Percentiles rank a stretch among this genome's conserved stretches.
phyloP scores from a whole-genome alignment of 345 rosid species.

The Eucalyptus viminalis region DNA sequence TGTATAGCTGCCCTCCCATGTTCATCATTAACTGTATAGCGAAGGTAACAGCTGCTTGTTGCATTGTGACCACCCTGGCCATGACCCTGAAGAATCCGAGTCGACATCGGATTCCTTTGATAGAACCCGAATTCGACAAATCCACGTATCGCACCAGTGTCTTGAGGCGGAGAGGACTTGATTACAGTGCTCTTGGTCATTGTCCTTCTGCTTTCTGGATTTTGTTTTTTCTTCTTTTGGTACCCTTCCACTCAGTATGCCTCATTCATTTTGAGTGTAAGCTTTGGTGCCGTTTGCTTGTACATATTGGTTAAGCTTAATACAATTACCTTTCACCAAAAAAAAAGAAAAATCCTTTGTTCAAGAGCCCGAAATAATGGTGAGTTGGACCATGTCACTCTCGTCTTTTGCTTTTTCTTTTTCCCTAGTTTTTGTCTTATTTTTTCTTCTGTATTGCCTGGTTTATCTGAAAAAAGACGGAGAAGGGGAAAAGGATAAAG shows the following conservation, averaged over 20 bases:
- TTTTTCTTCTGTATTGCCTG: neutral
- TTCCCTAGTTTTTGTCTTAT: neutral
- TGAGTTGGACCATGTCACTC: neutral
- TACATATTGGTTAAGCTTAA: too few species aligned
- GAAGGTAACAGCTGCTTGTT: neutral
- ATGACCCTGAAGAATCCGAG: neutral
- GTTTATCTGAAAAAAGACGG: neutral
- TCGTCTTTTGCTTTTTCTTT: neutral
- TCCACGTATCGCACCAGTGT: neutral
- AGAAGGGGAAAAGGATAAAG: neutral
- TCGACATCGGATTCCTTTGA: neutral
- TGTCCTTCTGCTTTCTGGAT: neutral
- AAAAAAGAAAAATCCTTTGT: neutral
- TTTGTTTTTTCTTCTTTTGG: too few species aligned
- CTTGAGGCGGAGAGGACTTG: neutral
- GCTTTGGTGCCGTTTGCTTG: too few species aligned
- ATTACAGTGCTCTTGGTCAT: neutral
- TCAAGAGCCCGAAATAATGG: neutral
- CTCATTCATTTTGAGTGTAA: too few species aligned
- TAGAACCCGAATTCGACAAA: neutral
- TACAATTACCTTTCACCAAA: too few species aligned
- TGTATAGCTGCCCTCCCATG: neutral
- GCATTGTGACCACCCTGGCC: neutral
- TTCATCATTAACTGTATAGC: neutral
- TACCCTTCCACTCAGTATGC: too few species aligned